Evolutionary conservation across 768 basidiomycete species (phyloP).

Genomic region (Trametes cubensis): DNA sequence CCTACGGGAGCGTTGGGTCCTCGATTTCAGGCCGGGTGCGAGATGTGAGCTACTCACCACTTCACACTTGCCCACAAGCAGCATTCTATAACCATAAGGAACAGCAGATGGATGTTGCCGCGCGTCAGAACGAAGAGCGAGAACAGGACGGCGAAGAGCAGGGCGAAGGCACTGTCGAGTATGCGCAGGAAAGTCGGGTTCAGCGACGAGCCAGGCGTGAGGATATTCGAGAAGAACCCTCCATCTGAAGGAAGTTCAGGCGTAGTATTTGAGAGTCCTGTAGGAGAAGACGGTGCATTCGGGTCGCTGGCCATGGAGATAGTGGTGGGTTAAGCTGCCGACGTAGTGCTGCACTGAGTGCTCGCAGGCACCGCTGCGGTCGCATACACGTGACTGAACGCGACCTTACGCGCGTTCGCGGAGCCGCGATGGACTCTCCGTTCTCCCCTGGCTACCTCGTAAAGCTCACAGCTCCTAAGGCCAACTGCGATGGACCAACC

Average conservation of each 20-base stretch:
- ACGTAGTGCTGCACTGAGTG: too few species aligned
- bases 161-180: conserved; percentile 61
- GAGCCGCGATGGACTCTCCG: neutral
- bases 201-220: conserved; percentile 78
- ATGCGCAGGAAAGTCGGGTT: conserved; percentile 66
- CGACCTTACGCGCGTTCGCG: conserved; percentile 10
- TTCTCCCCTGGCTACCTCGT: neutral
- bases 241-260: neutral
- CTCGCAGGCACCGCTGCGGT: neutral
- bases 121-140: conserved; percentile 60
- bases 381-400: conserved; percentile 15
- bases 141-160: conserved; percentile 61
- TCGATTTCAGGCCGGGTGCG: neutral
- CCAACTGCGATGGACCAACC: conserved; percentile 5
- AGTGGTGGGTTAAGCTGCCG: neutral
- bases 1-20: conserved; percentile 34
- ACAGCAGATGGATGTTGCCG: conserved; percentile 69
- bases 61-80: conserved; percentile 80
- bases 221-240: conserved; percentile 55
- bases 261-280: too few species aligned
- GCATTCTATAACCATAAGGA: conserved; percentile 64
- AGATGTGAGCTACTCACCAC: conserved; percentile 52
- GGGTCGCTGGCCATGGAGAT: neutral
- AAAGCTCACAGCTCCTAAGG: neutral
- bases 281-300: neutral